These are phyloP conservation scores for Gastrodia elata DNA, from an alignment of 106 monocot genomes.

Conservation along the genomic window DNA sequence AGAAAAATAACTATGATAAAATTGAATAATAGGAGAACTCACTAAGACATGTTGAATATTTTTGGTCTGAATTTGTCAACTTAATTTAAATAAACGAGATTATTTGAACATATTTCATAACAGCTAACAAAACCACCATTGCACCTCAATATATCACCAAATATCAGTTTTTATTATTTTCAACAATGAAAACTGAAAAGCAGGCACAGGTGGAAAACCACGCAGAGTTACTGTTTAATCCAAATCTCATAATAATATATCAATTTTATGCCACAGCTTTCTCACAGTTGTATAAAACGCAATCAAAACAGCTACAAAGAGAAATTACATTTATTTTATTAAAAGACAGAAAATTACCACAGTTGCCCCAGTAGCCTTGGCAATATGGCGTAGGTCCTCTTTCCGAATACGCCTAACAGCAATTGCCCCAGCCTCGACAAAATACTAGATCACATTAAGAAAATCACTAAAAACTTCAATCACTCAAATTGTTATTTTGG, in stretches of 20 bases:
- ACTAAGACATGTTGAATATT: no score
- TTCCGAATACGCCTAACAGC: constrained; percentile 89
- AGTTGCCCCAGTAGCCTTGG: constrained; percentile 96
- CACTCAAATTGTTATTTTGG: not conserved
- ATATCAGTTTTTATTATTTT: not conserved
- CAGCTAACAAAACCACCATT: no score
- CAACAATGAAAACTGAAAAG: not conserved
- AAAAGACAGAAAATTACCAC: constrained; percentile 39
- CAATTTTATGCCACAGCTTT: not conserved
- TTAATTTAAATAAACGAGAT: no score
- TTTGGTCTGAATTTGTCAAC: no score
- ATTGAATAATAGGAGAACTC: no score
- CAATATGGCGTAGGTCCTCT: constrained; percentile 94
- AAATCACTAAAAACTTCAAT: not conserved
- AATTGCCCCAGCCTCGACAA: constrained; percentile 93
- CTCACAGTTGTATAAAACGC: no score
- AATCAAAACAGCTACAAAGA: not conserved
- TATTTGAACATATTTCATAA: no score
- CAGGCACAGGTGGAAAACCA: not conserved
- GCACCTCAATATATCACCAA: not conserved
- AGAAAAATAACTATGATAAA: no score
- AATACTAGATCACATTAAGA: constrained; percentile 51
- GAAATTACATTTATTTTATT: not conserved
- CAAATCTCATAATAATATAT: not conserved
- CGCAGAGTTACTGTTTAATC: not conserved